These are phyloP conservation scores for Rhododendron ferrugineum DNA, from an alignment of 148 eudicot species.

Conservation along the genomic window DNA sequence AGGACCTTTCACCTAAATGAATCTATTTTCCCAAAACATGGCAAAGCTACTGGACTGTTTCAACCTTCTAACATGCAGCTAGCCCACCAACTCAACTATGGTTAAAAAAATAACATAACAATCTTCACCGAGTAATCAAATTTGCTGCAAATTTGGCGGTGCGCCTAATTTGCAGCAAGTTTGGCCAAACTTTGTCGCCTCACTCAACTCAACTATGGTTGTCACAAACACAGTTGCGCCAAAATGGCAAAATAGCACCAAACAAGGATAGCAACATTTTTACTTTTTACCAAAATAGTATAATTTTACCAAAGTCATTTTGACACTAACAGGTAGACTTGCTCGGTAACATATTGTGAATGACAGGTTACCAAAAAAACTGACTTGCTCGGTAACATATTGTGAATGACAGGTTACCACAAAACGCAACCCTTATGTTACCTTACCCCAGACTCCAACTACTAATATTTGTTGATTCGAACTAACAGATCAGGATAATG, in stretches of 20 bases:
- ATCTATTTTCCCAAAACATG: neutral
- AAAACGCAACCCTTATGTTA: neutral
- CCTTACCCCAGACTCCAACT: neutral
- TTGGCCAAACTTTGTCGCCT: neutral
- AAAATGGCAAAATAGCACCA: no score
- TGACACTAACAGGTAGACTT: neutral
- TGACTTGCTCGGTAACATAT: neutral
- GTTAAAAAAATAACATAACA: neutral
- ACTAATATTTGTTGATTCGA: neutral
- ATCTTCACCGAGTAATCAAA: neutral
- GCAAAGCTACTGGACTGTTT: neutral
- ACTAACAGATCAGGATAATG: neutral
- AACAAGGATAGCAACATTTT: no score
- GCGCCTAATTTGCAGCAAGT: neutral
- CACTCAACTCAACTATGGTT: neutral
- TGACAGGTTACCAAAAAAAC: neutral
- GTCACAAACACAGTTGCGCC: neutral
- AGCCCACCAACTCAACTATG: neutral
- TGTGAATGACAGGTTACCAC: no score
- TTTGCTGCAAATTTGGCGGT: neutral
- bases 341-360: neutral
- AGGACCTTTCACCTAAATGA: neutral
- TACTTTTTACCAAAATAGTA: no score
- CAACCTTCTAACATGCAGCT: neutral
- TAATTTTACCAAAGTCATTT: neutral